phyloP scores from a whole-genome alignment of 2,329 filamentous ascomycete genomes.

The Albifimbria verrucaria region DNA sequence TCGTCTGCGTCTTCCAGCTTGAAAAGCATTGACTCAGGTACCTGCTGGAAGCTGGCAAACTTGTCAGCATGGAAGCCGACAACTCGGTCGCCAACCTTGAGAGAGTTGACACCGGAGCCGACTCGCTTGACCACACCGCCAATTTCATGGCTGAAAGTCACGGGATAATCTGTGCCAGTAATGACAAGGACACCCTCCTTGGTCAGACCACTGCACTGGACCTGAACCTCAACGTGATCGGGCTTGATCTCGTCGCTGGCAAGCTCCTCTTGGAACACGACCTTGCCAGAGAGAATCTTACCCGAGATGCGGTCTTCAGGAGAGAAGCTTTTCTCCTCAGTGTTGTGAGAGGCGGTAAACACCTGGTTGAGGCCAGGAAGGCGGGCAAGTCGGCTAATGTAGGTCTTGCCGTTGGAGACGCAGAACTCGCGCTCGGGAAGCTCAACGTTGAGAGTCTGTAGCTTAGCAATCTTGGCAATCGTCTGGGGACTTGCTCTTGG shows the following conservation, averaged over 20 bases:
- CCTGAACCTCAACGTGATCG: background rate
- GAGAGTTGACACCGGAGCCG: conserved; percentile 11
- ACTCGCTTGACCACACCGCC: conserved; percentile 17
- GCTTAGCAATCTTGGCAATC: conserved; percentile 10
- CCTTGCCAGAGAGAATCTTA: conserved; percentile 10
- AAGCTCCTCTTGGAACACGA: conserved; percentile 14
- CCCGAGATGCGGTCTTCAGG: conserved; percentile 13
- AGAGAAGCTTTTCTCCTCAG: conserved; percentile 8
- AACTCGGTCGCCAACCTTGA: conserved; percentile 20
- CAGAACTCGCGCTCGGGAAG: conserved; percentile 17
- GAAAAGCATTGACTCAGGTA: conserved; percentile 10
- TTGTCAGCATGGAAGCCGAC: conserved; percentile 15
- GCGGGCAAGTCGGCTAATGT: conserved; percentile 21
- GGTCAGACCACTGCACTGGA: background rate
- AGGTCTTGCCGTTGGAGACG: conserved; percentile 15
- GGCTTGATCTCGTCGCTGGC: conserved; percentile 10
- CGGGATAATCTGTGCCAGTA: conserved; percentile 19
- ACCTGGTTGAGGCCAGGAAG: conserved; percentile 14
- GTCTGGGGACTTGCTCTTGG: conserved; percentile 8
- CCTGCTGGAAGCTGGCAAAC: conserved; percentile 16
- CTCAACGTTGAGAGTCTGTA: conserved; percentile 9
- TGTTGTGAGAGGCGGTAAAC: conserved; percentile 7
- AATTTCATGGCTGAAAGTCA: conserved; percentile 10
- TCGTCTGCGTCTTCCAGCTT: conserved; percentile 13
- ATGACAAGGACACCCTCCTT: conserved; percentile 11